Base-by-base conservation (phyloP, 495 filamentous ascomycete species). In the Talaromyces ruber region DNA sequence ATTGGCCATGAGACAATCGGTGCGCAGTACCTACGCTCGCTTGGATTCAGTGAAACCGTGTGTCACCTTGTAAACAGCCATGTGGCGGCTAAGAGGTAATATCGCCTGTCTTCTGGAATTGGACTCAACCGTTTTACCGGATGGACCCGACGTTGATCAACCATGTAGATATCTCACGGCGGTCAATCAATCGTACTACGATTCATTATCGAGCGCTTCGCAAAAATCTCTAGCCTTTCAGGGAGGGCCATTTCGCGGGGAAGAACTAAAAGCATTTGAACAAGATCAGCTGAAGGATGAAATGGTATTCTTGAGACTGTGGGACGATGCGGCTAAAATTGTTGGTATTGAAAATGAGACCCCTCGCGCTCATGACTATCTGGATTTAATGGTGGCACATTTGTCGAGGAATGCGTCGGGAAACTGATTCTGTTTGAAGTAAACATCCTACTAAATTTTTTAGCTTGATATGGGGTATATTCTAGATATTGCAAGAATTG, bases 41-140 rank as follows among this genome's bases (percentile, higher is more conserved):
- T 79, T 6, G 76, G 76, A 18, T 80, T 79, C 61, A 70, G 72
- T 14, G 67, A 71, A 12, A 71, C 66, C 39, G 74, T 80, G 0
- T 70, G 68, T 28, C 69, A 64, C 11, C 58, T 81, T 6, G 77
- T 80, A 0, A 73, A 70, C 5, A 72, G 73, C 29, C 77, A 80
- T 69, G 77, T 80, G 50, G 71, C 72, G 5, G 76, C 78, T 0
- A 81, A 78, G 63, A 64, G 77, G 67, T 79, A 76, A 58, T 2
- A 30, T 22, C 14, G 25, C 24, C 9, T 28, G 22, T 18, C 18
- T 58, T 8, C 16, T 7, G 6, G 9, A 5, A 32, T 29, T 37
- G 32, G 32, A 37, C 11, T 37, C n/a, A n/a, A 37, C 32, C 32
- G 32, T 37, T 14, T 37, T 37, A 12, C 6, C 1, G 2, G 32